A percentile compares a stretch with the other conserved stretches of the same genome.
These are phyloP conservation scores for Grosmannia clavigera DNA, from an alignment of 2,329 filamentous ascomycete species.

Conservation along the genomic window DNA sequence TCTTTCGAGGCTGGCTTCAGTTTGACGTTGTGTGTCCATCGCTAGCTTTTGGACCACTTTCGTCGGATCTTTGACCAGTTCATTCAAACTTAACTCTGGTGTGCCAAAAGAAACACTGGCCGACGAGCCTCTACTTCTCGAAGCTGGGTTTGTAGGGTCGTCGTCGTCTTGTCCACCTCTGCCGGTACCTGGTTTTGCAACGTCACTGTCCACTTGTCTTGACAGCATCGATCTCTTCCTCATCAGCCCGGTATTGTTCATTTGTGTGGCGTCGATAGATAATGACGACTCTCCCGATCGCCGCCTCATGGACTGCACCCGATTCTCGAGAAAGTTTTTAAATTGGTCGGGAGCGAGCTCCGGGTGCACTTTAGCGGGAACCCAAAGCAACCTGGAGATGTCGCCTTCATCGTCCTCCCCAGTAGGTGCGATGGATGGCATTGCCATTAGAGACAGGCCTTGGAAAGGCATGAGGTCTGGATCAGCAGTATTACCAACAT, in stretches of 20 bases:
- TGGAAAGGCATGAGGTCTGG: slow-evolving; percentile 67
- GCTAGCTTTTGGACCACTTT: slow-evolving; percentile 57
- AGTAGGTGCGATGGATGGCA: slow-evolving; percentile 60
- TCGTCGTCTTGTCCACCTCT: background rate
- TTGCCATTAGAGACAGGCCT: slow-evolving; percentile 50
- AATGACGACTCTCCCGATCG: slow-evolving; percentile 63
- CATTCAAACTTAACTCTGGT: slow-evolving; percentile 61
- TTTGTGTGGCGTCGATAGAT: slow-evolving; percentile 41
- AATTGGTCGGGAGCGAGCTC: slow-evolving; percentile 93
- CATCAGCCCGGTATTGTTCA: slow-evolving; percentile 50
- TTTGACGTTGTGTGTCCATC: slow-evolving; percentile 38
- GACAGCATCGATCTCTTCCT: slow-evolving; percentile 96
- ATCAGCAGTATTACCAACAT: slow-evolving; percentile 60
- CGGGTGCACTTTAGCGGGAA: slow-evolving; percentile 85
- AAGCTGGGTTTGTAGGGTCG: slow-evolving; percentile 30
- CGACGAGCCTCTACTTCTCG: slow-evolving; percentile 63
- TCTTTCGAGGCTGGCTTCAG: slow-evolving; percentile 27
- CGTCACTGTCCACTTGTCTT: slow-evolving; percentile 67
- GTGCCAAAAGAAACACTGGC: slow-evolving; percentile 31
- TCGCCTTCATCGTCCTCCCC: slow-evolving; percentile 75
- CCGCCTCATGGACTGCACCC: slow-evolving; percentile 78
- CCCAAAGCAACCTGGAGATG: slow-evolving; percentile 83
- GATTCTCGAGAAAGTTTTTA: slow-evolving; percentile 89
- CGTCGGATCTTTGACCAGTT: slow-evolving; percentile 68
- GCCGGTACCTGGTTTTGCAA: slow-evolving; percentile 32